Evolutionary conservation across 1,139 yeast species (phyloP).

Genomic region (Blastobotrys apis): DNA sequence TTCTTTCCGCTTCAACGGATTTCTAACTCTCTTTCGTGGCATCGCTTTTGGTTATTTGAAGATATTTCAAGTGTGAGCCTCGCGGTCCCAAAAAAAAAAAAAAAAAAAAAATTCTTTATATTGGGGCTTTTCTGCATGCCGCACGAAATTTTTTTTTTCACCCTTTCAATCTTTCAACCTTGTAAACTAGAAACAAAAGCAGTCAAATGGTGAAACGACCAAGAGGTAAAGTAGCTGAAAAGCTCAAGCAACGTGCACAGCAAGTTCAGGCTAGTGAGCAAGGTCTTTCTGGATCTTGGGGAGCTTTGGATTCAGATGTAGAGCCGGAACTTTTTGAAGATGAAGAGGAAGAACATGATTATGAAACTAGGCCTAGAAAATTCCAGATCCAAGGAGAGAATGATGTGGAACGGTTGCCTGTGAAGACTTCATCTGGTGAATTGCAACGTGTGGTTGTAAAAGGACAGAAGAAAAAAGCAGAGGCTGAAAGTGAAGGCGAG

Average conservation of each 20-base stretch:
- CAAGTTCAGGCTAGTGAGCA: constrained; percentile 22
- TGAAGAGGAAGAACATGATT: constrained; percentile 35
- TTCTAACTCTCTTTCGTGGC: constrained; percentile 30
- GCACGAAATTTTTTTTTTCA: neutral
- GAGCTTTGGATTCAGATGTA: constrained; percentile 22
- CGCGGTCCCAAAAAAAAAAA: neutral
- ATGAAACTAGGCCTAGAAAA: constrained; percentile 33
- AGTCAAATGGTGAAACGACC: constrained; percentile 29
- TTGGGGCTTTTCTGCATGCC: neutral
- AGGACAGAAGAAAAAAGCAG: constrained; percentile 26
- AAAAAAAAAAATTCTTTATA: neutral
- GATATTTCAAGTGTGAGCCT: neutral
- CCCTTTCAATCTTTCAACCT: neutral
- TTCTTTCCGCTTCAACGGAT: constrained; percentile 27
- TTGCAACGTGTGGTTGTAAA: constrained; percentile 55
- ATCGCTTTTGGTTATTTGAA: constrained; percentile 12
- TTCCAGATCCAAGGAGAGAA: constrained; percentile 36
- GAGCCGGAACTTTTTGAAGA: constrained; percentile 22
- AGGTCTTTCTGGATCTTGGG: constrained; percentile 24
- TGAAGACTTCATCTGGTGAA: constrained; percentile 66
- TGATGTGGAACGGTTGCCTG: constrained; percentile 71
- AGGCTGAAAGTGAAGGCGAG: constrained; percentile 21
- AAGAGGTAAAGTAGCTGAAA: constrained; percentile 27
- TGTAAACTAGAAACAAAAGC: neutral
- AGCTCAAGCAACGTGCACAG: constrained; percentile 25